phyloP scores from a whole-genome alignment of 2,329 filamentous ascomycete genomes.

The Laburnicola sp. region DNA sequence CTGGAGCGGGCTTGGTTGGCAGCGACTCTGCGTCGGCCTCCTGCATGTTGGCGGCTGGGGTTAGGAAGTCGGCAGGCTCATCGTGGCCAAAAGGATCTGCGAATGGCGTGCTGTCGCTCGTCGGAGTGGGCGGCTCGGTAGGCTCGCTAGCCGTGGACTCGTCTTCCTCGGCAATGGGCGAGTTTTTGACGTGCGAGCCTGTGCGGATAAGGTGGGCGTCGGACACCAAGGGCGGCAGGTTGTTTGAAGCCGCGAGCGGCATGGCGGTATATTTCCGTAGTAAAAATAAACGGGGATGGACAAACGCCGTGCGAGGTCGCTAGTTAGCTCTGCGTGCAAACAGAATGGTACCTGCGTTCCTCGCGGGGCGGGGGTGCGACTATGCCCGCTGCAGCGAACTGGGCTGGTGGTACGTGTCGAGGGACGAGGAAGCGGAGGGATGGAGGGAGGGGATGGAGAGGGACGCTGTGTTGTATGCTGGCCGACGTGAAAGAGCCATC shows the following conservation, averaged over 20 bases:
- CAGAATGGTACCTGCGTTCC: conserved; percentile 3
- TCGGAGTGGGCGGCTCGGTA: conserved; percentile 46
- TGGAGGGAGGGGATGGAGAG: conserved; percentile 26
- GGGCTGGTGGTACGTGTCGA: conserved; percentile 36
- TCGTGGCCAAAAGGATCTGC: conserved; percentile 36
- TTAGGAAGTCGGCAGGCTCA: conserved; percentile 25
- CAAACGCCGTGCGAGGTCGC: conserved; percentile 10
- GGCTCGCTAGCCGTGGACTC: conserved; percentile 46
- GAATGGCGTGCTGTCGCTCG: conserved; percentile 35
- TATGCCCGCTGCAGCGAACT: conserved; percentile 43
- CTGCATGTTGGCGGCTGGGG: conserved; percentile 1
- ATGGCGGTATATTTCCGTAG: conserved; percentile 23
- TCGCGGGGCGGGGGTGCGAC: conserved; percentile 16
- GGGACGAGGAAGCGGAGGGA: conserved; percentile 22
- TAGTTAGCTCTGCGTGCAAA: conserved; percentile 2
- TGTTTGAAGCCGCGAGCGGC: conserved; percentile 23
- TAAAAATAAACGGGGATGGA: conserved; percentile 12
- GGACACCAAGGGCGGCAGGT: conserved; percentile 22
- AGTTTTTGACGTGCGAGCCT: conserved; percentile 33
- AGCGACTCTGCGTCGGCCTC: background rate
- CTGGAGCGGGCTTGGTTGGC: conserved; percentile 10
- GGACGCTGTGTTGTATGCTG: conserved; percentile 19
- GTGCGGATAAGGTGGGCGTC: conserved; percentile 29
- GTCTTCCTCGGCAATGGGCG: conserved; percentile 44
- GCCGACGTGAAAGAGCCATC: conserved; percentile 39